Evolutionary conservation across 371 early-diverging fungal genomes (phyloP).

Genomic region (Mucor mucedo): DNA sequence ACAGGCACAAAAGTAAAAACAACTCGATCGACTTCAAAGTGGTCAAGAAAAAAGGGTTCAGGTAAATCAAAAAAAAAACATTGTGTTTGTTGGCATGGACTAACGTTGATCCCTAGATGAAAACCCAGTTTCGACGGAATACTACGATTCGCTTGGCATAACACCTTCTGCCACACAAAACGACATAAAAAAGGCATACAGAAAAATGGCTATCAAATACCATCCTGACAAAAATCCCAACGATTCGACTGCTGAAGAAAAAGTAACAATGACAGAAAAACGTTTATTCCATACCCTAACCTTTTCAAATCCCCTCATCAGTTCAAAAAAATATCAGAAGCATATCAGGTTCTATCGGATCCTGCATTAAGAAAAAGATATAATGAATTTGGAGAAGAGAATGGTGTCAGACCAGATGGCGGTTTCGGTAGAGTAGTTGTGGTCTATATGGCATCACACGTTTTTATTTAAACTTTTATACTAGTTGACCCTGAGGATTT

Average conservation of each 20-base stretch:
- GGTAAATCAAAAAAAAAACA: constrained; percentile 21
- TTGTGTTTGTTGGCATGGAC: not conserved
- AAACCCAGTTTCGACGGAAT: constrained; percentile 76
- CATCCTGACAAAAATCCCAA: constrained; percentile 86
- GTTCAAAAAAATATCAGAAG: constrained; percentile 95
- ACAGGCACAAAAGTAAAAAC: constrained; percentile 39
- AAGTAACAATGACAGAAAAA: constrained; percentile 40
- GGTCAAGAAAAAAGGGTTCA: constrained; percentile 42
- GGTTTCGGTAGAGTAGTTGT: constrained; percentile 65
- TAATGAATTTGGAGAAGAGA: constrained; percentile 81
- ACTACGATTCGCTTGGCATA: constrained; percentile 69
- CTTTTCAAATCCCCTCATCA: constrained; percentile 27
- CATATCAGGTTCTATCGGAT: constrained; percentile 92
- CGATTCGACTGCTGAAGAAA: constrained; percentile 82
- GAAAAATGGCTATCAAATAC: constrained; percentile 81
- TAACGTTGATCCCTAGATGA: constrained; percentile 53
- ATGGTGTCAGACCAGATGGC: constrained; percentile 70
- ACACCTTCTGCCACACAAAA: constrained; percentile 55
- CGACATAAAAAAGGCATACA: constrained; percentile 82
- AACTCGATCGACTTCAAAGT: constrained; percentile 29
- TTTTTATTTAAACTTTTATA: no score
- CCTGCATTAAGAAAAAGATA: constrained; percentile 84
- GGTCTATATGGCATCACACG: not conserved
- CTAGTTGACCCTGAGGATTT: constrained; percentile 89
- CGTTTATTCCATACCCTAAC: not conserved